These are phyloP conservation scores for Cajanus cajan DNA, from an alignment of 306 rosid species.

Conservation along the genomic window DNA sequence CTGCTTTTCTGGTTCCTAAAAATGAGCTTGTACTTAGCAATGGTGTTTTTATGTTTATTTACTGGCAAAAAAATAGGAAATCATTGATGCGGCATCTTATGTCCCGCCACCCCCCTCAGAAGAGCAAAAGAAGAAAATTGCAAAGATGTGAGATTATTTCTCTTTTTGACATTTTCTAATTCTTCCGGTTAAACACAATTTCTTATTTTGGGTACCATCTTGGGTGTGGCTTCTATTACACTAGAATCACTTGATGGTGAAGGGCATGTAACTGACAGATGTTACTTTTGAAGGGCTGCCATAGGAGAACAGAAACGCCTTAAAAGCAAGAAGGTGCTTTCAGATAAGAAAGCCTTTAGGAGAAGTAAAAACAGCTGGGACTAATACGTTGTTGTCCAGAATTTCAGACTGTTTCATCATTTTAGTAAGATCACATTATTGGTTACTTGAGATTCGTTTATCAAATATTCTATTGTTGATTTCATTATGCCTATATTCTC, in stretches of 20 bases:
- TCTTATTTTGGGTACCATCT: not conserved
- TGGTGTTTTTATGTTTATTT: slow-evolving; percentile 7
- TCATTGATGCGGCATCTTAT: slow-evolving; percentile 91
- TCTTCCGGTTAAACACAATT: not conserved
- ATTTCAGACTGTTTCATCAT: slow-evolving; percentile 14
- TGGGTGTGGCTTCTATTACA: slow-evolving; percentile 7
- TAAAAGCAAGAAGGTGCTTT: slow-evolving; percentile 82
- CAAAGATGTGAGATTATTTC: slow-evolving; percentile 64
- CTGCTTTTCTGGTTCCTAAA: not conserved
- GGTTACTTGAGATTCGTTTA: slow-evolving; percentile 15
- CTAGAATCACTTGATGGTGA: slow-evolving; percentile 2
- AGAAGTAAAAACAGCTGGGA: slow-evolving; percentile 88
- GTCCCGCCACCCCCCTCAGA: slow-evolving; percentile 98
- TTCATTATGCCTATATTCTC: not conserved
- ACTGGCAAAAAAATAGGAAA: slow-evolving; percentile 56
- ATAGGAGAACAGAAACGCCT: slow-evolving; percentile 92
- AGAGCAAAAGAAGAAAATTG: slow-evolving; percentile 94
- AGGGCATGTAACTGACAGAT: slow-evolving; percentile 19
- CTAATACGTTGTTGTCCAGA: slow-evolving; percentile 22
- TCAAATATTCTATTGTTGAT: not conserved
- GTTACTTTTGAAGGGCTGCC: slow-evolving; percentile 64
- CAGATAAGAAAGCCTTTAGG: slow-evolving; percentile 79
- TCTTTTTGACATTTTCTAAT: not conserved
- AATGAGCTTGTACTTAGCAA: not conserved
- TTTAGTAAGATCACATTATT: slow-evolving; percentile 32